phyloP scores from a whole-genome alignment of 1,139 yeast species.

The Arxiozyma slooffiae region DNA sequence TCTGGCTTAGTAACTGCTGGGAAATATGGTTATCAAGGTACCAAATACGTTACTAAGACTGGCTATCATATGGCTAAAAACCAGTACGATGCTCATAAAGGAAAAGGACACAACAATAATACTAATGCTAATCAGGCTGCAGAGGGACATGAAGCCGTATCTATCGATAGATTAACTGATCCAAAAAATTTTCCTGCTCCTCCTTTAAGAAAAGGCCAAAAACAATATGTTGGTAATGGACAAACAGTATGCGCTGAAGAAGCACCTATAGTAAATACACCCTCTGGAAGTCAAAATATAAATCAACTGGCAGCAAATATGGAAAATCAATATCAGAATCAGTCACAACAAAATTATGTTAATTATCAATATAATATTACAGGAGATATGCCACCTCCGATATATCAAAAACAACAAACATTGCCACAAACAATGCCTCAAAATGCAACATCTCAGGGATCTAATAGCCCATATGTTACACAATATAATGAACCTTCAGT shows the following conservation, averaged over 20 bases:
- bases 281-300: neutral
- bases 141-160: constrained; percentile 23
- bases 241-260: constrained; percentile 9
- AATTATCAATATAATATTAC: neutral
- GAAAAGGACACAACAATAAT: constrained; percentile 11
- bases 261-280: neutral
- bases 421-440: neutral
- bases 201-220: constrained; percentile 38
- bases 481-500: neutral
- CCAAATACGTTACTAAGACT: constrained; percentile 39
- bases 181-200: constrained; percentile 46
- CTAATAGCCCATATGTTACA: neutral
- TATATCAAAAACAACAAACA: neutral
- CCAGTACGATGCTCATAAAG: constrained; percentile 23
- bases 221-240: constrained; percentile 24
- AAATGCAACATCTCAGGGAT: neutral
- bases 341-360: constrained; percentile 12
- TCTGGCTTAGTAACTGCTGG: constrained; percentile 35
- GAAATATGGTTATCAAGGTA: constrained; percentile 32
- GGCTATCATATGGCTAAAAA: constrained; percentile 38
- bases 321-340: constrained; percentile 5
- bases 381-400: neutral
- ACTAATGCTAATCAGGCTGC: constrained; percentile 11
- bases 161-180: constrained; percentile 32
- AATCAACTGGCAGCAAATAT: neutral